Conservation (phyloP, 1,139 yeast genomes). For the Blastobotrys buckinghamii region DNA sequence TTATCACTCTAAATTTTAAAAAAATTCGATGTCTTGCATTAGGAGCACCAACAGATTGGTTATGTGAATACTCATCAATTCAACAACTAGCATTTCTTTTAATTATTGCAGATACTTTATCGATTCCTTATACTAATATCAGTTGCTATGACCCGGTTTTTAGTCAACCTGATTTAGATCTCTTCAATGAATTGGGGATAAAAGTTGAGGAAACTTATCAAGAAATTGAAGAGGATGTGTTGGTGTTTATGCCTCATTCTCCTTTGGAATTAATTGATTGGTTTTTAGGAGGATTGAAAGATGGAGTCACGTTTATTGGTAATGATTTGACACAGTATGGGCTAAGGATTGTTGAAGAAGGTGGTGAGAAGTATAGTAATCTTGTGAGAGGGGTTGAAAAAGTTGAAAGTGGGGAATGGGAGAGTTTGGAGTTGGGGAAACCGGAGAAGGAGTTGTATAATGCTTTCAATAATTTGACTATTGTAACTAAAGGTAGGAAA, state of each 20-base stretch:
- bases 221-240: constrained; percentile 17
- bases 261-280: constrained; percentile 52
- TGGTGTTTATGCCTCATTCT: constrained; percentile 71
- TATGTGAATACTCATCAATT: constrained; percentile 41
- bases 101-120: constrained; percentile 33
- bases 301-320: constrained; percentile 23
- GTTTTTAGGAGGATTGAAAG: constrained; percentile 30
- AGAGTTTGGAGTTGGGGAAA: constrained; percentile 17
- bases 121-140: constrained; percentile 27
- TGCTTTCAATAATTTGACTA: constrained; percentile 34
- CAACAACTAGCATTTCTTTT: constrained; percentile 57
- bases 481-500: constrained; percentile 15
- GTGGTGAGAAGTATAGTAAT: constrained; percentile 20
- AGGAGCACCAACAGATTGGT: constrained; percentile 57
- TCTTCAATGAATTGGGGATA: constrained; percentile 29
- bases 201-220: constrained; percentile 21
- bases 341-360: constrained; percentile 19
- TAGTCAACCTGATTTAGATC: constrained; percentile 37
- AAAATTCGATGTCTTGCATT: constrained; percentile 63
- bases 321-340: constrained; percentile 31
- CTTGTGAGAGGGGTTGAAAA: constrained; percentile 14
- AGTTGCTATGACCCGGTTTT: constrained; percentile 65
- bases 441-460: constrained; percentile 29
- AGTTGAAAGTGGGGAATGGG: constrained; percentile 1
- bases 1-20: constrained; percentile 13